phyloP scores from a whole-genome alignment of 2,329 filamentous ascomycete genomes.

The Fusarium protoensiforme region DNA sequence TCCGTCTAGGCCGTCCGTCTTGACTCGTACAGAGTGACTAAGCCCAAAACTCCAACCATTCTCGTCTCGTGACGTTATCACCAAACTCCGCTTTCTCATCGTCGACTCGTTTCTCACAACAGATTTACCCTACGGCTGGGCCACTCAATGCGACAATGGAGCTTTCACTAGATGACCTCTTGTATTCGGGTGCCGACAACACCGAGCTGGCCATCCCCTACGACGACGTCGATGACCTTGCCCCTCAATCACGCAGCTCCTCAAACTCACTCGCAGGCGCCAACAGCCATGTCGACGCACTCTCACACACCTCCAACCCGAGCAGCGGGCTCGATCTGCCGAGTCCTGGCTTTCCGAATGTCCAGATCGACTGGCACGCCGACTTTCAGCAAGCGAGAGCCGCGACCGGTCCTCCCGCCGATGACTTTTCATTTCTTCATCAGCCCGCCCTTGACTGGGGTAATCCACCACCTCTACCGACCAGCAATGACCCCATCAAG shows the following conservation, averaged over 20 bases:
- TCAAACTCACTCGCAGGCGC: slow-evolving; percentile 16
- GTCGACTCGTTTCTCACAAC: neutral
- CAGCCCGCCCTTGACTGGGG: slow-evolving; percentile 23
- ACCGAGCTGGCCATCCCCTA: slow-evolving; percentile 29
- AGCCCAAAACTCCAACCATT: slow-evolving; percentile 13
- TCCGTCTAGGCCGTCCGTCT: neutral
- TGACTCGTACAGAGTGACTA: slow-evolving; percentile 18
- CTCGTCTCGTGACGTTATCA: slow-evolving; percentile 18
- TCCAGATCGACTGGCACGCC: slow-evolving; percentile 35
- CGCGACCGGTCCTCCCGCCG: neutral
- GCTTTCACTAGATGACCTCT: slow-evolving; percentile 37
- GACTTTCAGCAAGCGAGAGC: slow-evolving; percentile 30
- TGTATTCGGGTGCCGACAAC: slow-evolving; percentile 33
- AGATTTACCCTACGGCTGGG: neutral
- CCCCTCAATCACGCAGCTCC: slow-evolving; percentile 22
- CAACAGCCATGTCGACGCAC: neutral
- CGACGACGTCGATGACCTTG: slow-evolving; percentile 19
- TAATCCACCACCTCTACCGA: slow-evolving; percentile 8
- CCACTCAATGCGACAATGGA: slow-evolving; percentile 19
- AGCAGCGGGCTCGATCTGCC: neutral
- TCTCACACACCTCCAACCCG: slow-evolving; percentile 12
- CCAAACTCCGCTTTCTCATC: slow-evolving; percentile 25
- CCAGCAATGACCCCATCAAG: neutral
- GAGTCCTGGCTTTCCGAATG: neutral
- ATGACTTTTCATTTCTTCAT: slow-evolving; percentile 35